Conservation (phyloP, 371 early-diverging fungal species). For the Mucor irregularis region DNA sequence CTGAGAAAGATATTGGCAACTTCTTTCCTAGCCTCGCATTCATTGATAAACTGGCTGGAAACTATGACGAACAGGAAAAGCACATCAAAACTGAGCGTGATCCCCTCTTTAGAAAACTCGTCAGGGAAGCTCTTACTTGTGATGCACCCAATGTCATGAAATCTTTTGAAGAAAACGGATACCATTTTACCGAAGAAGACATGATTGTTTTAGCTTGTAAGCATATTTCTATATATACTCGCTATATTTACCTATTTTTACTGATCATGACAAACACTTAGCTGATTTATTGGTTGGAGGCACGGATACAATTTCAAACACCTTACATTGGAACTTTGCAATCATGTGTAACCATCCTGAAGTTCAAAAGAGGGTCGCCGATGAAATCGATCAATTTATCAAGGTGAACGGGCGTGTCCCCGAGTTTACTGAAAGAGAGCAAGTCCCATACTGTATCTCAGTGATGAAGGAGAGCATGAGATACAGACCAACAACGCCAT, state of each 20-base stretch:
- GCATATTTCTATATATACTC: background rate
- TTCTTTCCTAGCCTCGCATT: constrained; percentile 5
- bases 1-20: background rate
- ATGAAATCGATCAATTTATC: constrained; percentile 14
- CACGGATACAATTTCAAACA: constrained; percentile 11
- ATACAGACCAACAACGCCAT: constrained; percentile 1
- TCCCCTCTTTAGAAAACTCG: constrained; percentile 1
- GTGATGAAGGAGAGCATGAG: constrained; percentile 16
- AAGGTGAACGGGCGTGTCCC: background rate
- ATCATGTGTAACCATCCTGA: constrained; percentile 10
- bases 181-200: background rate
- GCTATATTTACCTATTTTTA: background rate
- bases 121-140: background rate
- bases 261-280: background rate
- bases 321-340: constrained; percentile 15
- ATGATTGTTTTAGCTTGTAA: background rate
- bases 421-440: constrained; percentile 2
- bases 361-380: constrained; percentile 3
- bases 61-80: background rate
- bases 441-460: constrained; percentile 15
- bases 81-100: background rate
- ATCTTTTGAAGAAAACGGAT: background rate
- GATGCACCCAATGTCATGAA: constrained; percentile 2
- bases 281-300: constrained; percentile 18
- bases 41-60: background rate